Percentiles rank a stretch among this genome's conserved stretches.
Evolutionary conservation across 176 grass and related monocot genomes (phyloP).

Genomic region (Eremochloa ophiuroides): DNA sequence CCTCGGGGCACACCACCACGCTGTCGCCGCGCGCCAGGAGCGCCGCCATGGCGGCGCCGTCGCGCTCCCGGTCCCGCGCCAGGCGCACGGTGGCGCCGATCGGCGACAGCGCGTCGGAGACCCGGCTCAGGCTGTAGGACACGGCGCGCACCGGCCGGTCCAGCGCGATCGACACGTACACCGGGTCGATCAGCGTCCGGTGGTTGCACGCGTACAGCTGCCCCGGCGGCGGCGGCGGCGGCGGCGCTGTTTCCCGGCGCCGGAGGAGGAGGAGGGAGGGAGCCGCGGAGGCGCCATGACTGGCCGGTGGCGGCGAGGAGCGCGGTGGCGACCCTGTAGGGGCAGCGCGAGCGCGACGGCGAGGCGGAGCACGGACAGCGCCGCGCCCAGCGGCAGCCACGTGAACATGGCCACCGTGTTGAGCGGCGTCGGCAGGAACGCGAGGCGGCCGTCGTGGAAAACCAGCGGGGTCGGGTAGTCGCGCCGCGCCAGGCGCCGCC

Average conservation of each 20-base stretch:
- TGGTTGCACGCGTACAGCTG: slow-evolving; percentile 83
- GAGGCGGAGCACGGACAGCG: slow-evolving; percentile 25
- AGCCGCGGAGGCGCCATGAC: slow-evolving; percentile 40
- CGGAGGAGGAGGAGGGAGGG: neutral
- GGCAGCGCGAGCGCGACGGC: slow-evolving; percentile 30
- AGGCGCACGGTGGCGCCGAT: slow-evolving; percentile 55
- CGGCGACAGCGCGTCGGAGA: slow-evolving; percentile 58
- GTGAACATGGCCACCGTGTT: slow-evolving; percentile 47
- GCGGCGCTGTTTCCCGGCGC: neutral
- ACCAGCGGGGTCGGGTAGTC: slow-evolving; percentile 43
- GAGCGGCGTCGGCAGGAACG: slow-evolving; percentile 55
- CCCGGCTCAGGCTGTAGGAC: slow-evolving; percentile 60
- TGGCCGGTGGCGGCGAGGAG: slow-evolving; percentile 43
- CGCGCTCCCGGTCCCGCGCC: slow-evolving; percentile 34
- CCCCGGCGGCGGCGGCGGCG: too few relatives aligned
- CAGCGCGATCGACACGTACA: slow-evolving; percentile 67
- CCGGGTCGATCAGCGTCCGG: slow-evolving; percentile 73
- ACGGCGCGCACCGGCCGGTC: slow-evolving; percentile 44
- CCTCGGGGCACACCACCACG: slow-evolving; percentile 71
- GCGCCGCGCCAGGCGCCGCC: slow-evolving; percentile 26
- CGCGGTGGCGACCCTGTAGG: slow-evolving; percentile 28
- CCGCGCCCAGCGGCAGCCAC: slow-evolving; percentile 47
- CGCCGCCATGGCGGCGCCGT: slow-evolving; percentile 43
- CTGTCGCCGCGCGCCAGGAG: slow-evolving; percentile 30
- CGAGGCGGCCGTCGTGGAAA: slow-evolving; percentile 76